Evolutionary conservation across 208 protist genomes (phyloP).

Genomic region (Leishmania tarentolae): DNA sequence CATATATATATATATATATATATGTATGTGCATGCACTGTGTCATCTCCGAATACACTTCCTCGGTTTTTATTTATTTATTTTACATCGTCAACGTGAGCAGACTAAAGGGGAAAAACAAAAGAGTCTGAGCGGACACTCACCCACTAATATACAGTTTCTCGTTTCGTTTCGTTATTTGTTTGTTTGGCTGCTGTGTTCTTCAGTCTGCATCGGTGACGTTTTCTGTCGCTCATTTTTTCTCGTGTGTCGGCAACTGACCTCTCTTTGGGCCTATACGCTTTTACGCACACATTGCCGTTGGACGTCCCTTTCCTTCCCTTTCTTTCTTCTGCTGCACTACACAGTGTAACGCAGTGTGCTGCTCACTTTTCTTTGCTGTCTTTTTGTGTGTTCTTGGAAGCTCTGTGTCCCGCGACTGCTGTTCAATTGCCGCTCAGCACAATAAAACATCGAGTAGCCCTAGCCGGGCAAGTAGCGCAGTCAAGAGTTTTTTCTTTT

Average conservation of each 20-base stretch:
- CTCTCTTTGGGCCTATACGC: neutral
- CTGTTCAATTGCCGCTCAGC: neutral
- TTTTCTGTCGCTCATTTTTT: neutral
- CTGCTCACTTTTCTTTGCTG: neutral
- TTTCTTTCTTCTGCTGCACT: neutral
- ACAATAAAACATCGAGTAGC: neutral
- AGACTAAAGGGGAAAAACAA: neutral
- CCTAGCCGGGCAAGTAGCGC: neutral
- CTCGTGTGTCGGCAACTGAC: neutral
- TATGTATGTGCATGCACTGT: no score
- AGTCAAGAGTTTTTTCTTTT: slow-evolving; percentile 1
- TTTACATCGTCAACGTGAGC: neutral
- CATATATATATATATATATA: neutral
- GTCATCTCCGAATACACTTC: neutral
- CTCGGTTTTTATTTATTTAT: neutral
- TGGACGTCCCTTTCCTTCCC: neutral
- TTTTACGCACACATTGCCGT: neutral
- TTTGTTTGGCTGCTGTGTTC: slow-evolving; percentile 3
- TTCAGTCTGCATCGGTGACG: neutral
- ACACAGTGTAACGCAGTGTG: neutral
- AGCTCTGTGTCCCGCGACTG: neutral
- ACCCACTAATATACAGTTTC: neutral
- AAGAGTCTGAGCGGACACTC: neutral
- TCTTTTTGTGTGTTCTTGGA: neutral
- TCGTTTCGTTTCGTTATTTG: neutral